Evolutionary conservation across 441 rosid species (phyloP), one percentile per base, ranked within the genome.

Genomic region (Melastoma candidum): DNA sequence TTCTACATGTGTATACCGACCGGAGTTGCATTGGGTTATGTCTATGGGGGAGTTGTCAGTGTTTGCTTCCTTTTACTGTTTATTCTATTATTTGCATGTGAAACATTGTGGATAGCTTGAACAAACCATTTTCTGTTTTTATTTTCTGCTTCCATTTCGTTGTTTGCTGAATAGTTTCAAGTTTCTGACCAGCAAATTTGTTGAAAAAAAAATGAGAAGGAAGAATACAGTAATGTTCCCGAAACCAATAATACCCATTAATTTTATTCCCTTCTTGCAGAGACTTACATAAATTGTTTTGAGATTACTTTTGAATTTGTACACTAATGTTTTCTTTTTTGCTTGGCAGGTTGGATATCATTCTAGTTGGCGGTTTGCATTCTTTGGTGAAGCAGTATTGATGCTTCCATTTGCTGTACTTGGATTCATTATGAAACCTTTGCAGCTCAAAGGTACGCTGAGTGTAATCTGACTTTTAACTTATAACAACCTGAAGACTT

Each of bases 1-100:
- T 93, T 93, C 77, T 93, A 86, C 78, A 88, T 88, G 98, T 93
- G 95, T 61, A 86, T 88, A 70, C 95, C 97, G 3, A 67, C 90
- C 55, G 98, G 97, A 48, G 85, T 81, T 68, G 97, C 98, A 12
- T 14, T 86, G 32, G 98, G 98, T 65, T 93, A 88, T 66, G 78
- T 93, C 13, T 88, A 88, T 59, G 98, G 97, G 53, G 96, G 96
- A 66, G 41, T 77, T 65, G 96, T 90, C 63, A 79, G 95, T 66
- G 56, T 46, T 44, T 29, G 22, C 6, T 39, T 52, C 24, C 4
- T 52, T 11, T 29, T 36, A 24, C 41, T 36, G 26, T 14, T 24
- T 29, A 26, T 25, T 36, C 44, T 12, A 7, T 36, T 11, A 52
- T 14, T 52, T 1, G 6, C 4, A n/a, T 52, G 22, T 29, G 36